These are phyloP conservation scores for Linnemannia hyalina DNA, from an alignment of 192 early-diverging fungal genomes.

Conservation along the genomic window DNA sequence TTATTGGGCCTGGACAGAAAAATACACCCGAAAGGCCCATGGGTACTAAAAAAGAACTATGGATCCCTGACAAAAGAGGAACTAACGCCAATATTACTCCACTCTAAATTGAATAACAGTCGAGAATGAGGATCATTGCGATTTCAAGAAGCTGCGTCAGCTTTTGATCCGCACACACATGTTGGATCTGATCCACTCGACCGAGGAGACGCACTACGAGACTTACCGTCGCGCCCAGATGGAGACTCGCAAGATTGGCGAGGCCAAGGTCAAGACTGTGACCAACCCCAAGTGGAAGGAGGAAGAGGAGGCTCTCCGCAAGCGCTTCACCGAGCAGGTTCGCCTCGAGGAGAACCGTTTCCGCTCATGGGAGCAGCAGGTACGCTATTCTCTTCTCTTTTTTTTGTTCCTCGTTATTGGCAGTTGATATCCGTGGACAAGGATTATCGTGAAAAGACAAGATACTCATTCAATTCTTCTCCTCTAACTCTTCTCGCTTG, in stretches of 20 bases:
- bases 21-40: too few relatives aligned
- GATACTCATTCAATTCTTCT: neutral
- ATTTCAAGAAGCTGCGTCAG: slow-evolving; percentile 96
- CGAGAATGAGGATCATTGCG: slow-evolving; percentile 97
- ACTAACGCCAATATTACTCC: neutral
- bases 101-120: slow-evolving; percentile 58
- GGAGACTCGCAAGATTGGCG: slow-evolving; percentile 88
- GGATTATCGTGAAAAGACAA: neutral
- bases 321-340: slow-evolving; percentile 98
- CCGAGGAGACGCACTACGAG: slow-evolving; percentile 97
- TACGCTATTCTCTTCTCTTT: neutral
- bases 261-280: slow-evolving; percentile 80
- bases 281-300: slow-evolving; percentile 98
- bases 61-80: neutral
- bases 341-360: slow-evolving; percentile 97
- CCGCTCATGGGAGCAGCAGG: slow-evolving; percentile 97
- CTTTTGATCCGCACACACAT: slow-evolving; percentile 96
- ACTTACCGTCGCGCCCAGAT: slow-evolving; percentile 88
- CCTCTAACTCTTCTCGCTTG: neutral
- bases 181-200: slow-evolving; percentile 93
- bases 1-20: neutral
- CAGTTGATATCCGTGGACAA: neutral
- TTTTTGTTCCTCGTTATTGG: neutral
- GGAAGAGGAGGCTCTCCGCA: slow-evolving; percentile 95
- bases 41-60: too few relatives aligned